phyloP scores from a whole-genome alignment of 805 yeast genomes.

The Candida stauntonica region DNA sequence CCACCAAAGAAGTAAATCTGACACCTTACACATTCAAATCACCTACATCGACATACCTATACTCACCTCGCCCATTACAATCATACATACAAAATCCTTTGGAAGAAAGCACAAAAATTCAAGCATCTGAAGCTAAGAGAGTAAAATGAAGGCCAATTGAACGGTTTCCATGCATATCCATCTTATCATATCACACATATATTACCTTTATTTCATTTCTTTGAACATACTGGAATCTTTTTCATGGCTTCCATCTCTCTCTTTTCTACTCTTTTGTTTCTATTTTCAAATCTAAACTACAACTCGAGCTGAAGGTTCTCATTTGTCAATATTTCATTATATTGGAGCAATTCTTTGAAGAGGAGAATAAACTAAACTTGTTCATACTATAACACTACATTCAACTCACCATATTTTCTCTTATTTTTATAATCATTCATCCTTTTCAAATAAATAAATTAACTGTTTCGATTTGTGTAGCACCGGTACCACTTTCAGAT shows the following conservation, averaged over 20 bases:
- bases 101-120: neutral
- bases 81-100: neutral
- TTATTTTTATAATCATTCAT: neutral
- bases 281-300: neutral
- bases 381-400: slow-evolving; percentile 1
- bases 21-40: neutral
- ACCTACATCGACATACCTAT: neutral
- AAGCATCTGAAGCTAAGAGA: too few relatives aligned
- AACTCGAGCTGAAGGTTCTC: neutral
- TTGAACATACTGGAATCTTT: too few relatives aligned
- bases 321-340: too few relatives aligned
- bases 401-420: neutral
- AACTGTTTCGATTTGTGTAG: too few relatives aligned
- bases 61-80: neutral
- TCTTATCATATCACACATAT: too few relatives aligned
- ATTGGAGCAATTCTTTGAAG: neutral
- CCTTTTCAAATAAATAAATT: too few relatives aligned
- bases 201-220: too few relatives aligned
- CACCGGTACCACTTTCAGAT: too few relatives aligned
- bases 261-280: neutral
- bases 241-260: too few relatives aligned
- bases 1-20: slow-evolving; percentile 71
- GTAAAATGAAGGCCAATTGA: too few relatives aligned
- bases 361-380: neutral
- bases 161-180: neutral